phyloP scores from a whole-genome alignment of 2,329 filamentous ascomycete genomes.

The Aspergillus ochraceus region DNA sequence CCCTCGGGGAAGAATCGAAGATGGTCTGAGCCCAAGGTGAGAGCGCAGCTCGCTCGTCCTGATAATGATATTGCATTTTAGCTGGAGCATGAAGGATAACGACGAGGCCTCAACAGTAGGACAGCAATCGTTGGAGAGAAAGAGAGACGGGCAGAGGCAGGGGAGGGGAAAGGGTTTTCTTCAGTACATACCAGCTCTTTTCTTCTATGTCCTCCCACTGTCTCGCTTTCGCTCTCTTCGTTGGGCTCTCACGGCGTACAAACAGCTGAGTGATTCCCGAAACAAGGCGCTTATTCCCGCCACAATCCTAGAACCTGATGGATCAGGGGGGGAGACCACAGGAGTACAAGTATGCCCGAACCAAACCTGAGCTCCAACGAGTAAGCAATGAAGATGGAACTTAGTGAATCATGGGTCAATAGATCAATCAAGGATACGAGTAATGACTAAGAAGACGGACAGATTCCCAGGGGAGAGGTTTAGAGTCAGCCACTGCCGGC shows the following conservation, averaged over 20 bases:
- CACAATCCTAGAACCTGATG: conserved; percentile 4
- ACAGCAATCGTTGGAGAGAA: not conserved
- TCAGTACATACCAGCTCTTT: not conserved
- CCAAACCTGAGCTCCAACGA: not conserved
- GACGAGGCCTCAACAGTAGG: not conserved
- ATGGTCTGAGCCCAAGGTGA: not conserved
- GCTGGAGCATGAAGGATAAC: not conserved
- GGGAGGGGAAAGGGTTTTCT: not conserved
- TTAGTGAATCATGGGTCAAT: not conserved
- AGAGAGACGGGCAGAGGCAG: not conserved
- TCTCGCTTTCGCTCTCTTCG: not conserved
- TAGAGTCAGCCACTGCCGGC: not conserved
- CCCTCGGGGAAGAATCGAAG: not conserved
- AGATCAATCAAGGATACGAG: not conserved
- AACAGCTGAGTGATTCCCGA: conserved; percentile 1
- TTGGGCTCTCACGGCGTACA: conserved; percentile 3
- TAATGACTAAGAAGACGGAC: not conserved
- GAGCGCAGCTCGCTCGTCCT: not conserved
- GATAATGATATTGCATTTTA: not conserved
- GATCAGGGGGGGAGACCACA: not conserved
- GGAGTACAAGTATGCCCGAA: not conserved
- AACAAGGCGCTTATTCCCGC: conserved; percentile 7
- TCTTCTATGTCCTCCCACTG: not conserved
- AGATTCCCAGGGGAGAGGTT: not conserved
- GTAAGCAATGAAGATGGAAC: not conserved